These are phyloP conservation scores for Oryza coarctata DNA, from an alignment of 176 grass and related monocot genomes.

Conservation along the genomic window DNA sequence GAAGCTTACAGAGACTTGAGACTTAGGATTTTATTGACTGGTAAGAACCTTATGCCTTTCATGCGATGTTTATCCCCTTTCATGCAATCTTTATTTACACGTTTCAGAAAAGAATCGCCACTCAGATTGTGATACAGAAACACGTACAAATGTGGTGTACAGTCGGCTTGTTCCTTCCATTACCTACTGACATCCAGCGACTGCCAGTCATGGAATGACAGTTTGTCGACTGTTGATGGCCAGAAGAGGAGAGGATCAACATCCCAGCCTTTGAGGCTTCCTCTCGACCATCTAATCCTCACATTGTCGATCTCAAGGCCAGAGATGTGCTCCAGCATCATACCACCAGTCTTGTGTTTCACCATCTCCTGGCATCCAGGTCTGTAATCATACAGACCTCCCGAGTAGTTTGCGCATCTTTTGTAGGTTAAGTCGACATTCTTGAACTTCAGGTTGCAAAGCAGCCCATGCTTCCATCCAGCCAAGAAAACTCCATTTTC, in stretches of 20 bases:
- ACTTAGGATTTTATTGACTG: not conserved
- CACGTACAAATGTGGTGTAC: not conserved
- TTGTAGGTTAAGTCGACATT: constrained; percentile 74
- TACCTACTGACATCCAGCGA: constrained; percentile 49
- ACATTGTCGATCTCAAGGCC: constrained; percentile 81
- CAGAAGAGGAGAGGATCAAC: constrained; percentile 60
- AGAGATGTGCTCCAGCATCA: constrained; percentile 84
- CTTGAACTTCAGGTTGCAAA: constrained; percentile 65
- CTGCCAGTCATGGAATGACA: constrained; percentile 74
- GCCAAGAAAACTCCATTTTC: constrained; percentile 88
- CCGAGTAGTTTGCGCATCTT: constrained; percentile 63
- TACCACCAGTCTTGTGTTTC: constrained; percentile 61
- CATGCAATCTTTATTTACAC: constrained; percentile 31
- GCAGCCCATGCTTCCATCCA: constrained; percentile 56
- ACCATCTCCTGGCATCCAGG: constrained; percentile 70
- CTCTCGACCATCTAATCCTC: constrained; percentile 68
- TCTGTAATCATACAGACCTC: constrained; percentile 70
- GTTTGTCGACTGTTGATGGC: constrained; percentile 55
- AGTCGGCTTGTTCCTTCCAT: not conserved
- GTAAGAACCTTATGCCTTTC: not conserved
- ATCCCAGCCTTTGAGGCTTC: constrained; percentile 48
- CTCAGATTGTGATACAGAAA: not conserved
- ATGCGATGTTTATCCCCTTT: constrained; percentile 12
- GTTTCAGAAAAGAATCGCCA: constrained; percentile 22
- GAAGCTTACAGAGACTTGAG: not conserved